A percentile compares a stretch with the other conserved stretches of the same genome.
Conservation (phyloP, 768 basidiomycete species). For the Russula ochroleuca region DNA sequence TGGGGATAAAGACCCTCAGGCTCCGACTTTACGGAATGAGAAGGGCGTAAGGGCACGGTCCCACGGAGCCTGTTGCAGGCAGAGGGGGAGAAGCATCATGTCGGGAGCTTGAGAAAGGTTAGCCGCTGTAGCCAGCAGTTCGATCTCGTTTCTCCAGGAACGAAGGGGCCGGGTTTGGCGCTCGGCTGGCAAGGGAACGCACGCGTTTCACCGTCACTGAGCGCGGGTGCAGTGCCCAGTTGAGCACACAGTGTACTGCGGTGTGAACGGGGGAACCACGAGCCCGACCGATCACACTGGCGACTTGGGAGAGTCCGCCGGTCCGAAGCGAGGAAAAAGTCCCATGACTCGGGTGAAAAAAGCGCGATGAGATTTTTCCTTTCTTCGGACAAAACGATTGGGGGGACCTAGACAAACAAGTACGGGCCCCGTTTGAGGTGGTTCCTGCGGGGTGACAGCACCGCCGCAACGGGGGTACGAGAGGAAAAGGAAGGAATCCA, state of each 20-base stretch:
- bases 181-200: conserved; percentile 28
- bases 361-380: background rate
- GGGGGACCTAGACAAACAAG: conserved; percentile 15
- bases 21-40: conserved; percentile 26
- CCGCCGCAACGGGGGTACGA: conserved; percentile 21
- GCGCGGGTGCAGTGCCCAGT: conserved; percentile 6
- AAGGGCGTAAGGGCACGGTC: conserved; percentile 25
- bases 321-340: conserved; percentile 6
- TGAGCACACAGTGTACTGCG: conserved; percentile 12
- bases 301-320: conserved; percentile 1
- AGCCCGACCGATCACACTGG: conserved; percentile 22
- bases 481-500: conserved; percentile 13
- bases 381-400: conserved; percentile 1
- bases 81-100: conserved; percentile 16
- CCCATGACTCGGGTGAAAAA: conserved; percentile 14
- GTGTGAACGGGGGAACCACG: conserved; percentile 8
- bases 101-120: conserved; percentile 25
- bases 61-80: conserved; percentile 25
- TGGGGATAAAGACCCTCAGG: conserved; percentile 24
- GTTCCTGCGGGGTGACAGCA: conserved; percentile 21
- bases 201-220: conserved; percentile 19
- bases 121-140: conserved; percentile 24
- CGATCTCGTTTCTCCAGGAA: conserved; percentile 26
- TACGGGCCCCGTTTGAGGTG: conserved; percentile 15
- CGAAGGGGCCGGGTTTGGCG: conserved; percentile 21